Base-by-base conservation (phyloP, 345 rosid genomes). In the Gossypium herbaceum region DNA sequence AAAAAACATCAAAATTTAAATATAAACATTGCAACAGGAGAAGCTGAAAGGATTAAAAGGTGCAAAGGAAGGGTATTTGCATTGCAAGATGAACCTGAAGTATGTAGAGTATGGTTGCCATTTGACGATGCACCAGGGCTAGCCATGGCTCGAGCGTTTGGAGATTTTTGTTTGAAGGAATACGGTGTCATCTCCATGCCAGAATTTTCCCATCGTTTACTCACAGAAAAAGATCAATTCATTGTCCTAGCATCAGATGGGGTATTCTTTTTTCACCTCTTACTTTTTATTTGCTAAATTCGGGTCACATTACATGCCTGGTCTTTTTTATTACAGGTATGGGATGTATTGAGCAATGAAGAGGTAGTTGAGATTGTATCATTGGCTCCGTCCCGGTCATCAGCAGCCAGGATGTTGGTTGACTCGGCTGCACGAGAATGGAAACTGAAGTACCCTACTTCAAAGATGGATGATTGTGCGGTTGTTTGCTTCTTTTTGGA, bases 121-220 rank as follows among this genome's bases (percentile, higher is more conserved):
- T 96, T 85, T 81, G 99, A 96, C 83, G 97, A 96, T 80, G 98
- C 98, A 72, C 99, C 98, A 13, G 99, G 99, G 39, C 79, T 96
- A 43, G 99, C 99, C 72, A 96, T 96, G 98, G 99, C 99, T 64
- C 88, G 99, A 68, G 99, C 99, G 24, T 96, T 96, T 74, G 99
- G 99, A 17, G 99, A 96, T 83, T 96, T 96, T 78, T 96, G 99
- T 86, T 82, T 96, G 68, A 96, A 96, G 87, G 99, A 96, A 74
- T 96, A 96, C 51, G 99, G 99, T 63, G 98, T 96, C 54, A 96
- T 96, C 71, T 96, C 98, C 0, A 80, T 92, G 34, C 99, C 98
- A 0, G 99, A 96, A 75, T 89, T 96, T 77, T 90, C 98, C 79
- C 97, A 96, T 76, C 91, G 91, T 15, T 15, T 83, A 62, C 95